These are phyloP conservation scores for Leccinum subatratum DNA, from an alignment of 1,284 basidiomycete species.

Conservation along the genomic window DNA sequence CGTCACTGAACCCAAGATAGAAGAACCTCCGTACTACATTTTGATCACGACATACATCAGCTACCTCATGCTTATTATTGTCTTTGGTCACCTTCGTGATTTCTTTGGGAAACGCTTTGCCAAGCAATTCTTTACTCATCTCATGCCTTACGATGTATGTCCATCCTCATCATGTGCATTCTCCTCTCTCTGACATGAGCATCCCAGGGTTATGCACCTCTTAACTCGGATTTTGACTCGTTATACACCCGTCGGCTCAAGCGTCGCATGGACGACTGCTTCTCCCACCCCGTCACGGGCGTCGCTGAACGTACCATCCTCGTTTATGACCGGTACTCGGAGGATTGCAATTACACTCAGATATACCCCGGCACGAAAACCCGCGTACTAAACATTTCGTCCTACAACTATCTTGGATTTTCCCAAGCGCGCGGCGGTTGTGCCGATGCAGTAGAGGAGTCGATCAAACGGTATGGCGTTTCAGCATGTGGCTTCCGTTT, in stretches of 20 bases:
- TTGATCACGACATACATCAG: constrained; percentile 89
- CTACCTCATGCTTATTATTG: constrained; percentile 87
- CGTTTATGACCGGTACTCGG: constrained; percentile 79
- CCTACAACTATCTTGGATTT: constrained; percentile 99
- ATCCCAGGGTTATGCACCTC: constrained; percentile 84
- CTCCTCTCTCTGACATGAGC: constrained; percentile 10
- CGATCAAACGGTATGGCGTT: constrained; percentile 76
- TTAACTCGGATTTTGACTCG: constrained; percentile 98
- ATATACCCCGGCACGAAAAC: constrained; percentile 76
- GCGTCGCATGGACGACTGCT: constrained; percentile 92
- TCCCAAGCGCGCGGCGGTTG: constrained; percentile 91
- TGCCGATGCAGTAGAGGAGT: constrained; percentile 86
- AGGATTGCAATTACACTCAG: constrained; percentile 81
- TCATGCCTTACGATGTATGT: constrained; percentile 78
- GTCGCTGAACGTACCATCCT: constrained; percentile 93
- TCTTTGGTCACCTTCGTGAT: constrained; percentile 89
- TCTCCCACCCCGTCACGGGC: constrained; percentile 89
- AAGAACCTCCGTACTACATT: constrained; percentile 87
- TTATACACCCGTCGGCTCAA: constrained; percentile 98
- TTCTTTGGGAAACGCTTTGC: constrained; percentile 88
- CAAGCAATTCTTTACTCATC: constrained; percentile 70
- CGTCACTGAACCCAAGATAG: constrained; percentile 52
- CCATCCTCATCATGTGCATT: neutral
- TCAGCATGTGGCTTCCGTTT: constrained; percentile 74
- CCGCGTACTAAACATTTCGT: constrained; percentile 92